phyloP scores from a whole-genome alignment of 495 filamentous ascomycete genomes.

The Talaromyces borbonicus region DNA sequence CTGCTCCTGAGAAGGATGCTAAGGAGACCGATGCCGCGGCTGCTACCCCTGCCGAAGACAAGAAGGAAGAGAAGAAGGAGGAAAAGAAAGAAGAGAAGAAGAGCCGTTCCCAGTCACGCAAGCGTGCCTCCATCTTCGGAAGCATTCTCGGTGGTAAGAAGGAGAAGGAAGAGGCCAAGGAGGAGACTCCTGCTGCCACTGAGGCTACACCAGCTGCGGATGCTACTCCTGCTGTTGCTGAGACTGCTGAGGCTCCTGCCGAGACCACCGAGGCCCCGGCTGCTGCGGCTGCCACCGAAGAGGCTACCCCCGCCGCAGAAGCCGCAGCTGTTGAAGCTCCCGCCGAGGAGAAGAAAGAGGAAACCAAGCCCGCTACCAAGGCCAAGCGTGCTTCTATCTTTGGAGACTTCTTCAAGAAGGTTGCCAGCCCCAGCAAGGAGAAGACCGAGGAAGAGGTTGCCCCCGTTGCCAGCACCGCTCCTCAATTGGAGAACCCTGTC shows the following conservation, averaged over 20 bases:
- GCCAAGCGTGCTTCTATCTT: conserved; percentile 44
- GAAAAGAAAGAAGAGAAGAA: conserved; percentile 40
- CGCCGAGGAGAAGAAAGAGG: conserved; percentile 26
- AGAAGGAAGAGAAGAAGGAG: conserved; percentile 29
- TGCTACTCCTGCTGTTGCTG: conserved; percentile 19
- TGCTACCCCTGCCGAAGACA: no score
- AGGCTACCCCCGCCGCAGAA: conserved; percentile 15
- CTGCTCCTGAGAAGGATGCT: conserved; percentile 40
- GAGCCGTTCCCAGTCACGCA: conserved; percentile 75
- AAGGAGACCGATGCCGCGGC: conserved; percentile 35
- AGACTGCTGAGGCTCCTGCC: conserved; percentile 18
- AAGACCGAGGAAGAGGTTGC: conserved; percentile 43
- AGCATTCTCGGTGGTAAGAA: conserved; percentile 61
- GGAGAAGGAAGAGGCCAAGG: conserved; percentile 43
- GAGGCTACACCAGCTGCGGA: conserved; percentile 18
- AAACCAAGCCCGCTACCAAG: conserved; percentile 31
- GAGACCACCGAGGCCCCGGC: conserved; percentile 20
- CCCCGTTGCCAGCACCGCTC: conserved; percentile 38
- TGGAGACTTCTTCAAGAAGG: conserved; percentile 46
- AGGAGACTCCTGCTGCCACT: conserved; percentile 32
- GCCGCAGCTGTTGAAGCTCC: conserved; percentile 13
- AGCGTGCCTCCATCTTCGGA: conserved; percentile 79
- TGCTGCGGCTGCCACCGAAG: conserved; percentile 20
- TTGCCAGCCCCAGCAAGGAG: conserved; percentile 41
- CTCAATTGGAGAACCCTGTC: conserved; percentile 42